phyloP scores from a whole-genome alignment of 179 eudicot species.

The Nepenthes alata region DNA sequence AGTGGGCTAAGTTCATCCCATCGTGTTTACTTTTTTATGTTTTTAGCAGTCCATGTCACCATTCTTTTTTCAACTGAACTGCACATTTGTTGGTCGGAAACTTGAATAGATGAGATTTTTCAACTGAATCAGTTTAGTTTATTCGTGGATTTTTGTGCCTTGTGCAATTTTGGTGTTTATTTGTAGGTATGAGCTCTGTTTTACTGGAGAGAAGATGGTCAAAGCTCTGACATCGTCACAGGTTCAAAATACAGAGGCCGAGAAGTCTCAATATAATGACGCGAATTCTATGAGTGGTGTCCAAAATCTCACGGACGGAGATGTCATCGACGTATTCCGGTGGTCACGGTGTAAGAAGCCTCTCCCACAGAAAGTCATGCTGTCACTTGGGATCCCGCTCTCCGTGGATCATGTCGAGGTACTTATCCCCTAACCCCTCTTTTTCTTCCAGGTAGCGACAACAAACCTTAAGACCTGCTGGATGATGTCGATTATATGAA shows the following conservation, averaged over 20 bases:
- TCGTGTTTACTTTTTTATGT: too few species aligned
- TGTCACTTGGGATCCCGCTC: constrained; percentile 66
- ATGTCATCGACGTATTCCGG: constrained; percentile 56
- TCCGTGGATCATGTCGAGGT: constrained; percentile 85
- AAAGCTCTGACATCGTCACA: constrained; percentile 44
- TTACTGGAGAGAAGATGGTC: constrained; percentile 63
- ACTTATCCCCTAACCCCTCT: constrained; percentile 20
- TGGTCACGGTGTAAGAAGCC: constrained; percentile 85
- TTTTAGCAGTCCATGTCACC: too few species aligned
- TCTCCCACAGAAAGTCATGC: constrained; percentile 69
- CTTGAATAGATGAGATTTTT: too few species aligned
- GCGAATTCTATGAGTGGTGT: constrained; percentile 45
- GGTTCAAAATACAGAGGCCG: constrained; percentile 44
- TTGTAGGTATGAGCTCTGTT: constrained; percentile 87
- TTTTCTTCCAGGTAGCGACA: too few species aligned
- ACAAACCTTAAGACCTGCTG: too few species aligned
- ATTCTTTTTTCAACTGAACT: too few species aligned
- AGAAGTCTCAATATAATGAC: constrained; percentile 43
- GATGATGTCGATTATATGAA: too few species aligned
- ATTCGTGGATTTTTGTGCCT: neutral
- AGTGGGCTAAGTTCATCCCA: too few species aligned
- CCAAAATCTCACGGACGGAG: constrained; percentile 35
- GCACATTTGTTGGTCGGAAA: too few species aligned
- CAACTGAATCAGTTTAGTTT: neutral
- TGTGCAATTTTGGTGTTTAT: neutral